Conservation (phyloP, 352 stramenopile genomes). For the Pythium utonaiense region DNA sequence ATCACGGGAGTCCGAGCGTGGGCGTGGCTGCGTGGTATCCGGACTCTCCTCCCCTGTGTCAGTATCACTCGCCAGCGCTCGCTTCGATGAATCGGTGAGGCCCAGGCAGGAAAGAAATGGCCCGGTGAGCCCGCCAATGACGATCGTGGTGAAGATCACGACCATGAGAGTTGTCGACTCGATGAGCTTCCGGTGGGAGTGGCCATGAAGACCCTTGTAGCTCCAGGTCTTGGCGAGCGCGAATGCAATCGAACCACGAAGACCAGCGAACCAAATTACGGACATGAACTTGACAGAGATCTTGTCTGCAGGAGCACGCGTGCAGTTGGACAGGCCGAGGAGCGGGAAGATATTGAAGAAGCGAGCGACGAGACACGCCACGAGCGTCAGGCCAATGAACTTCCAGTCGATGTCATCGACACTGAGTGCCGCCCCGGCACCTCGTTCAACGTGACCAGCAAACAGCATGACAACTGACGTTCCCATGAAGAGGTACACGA, state of each 20-base stretch:
- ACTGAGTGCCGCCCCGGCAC: conserved; percentile 48
- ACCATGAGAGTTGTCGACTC: conserved; percentile 87
- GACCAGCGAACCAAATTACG: conserved; percentile 90
- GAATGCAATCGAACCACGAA: conserved; percentile 93
- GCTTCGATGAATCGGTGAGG: conserved; percentile 28
- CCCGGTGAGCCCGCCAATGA: conserved; percentile 72
- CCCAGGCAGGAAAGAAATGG: conserved; percentile 58
- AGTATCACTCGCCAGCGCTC: conserved; percentile 2
- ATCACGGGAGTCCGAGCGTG: background rate
- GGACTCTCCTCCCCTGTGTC: conserved; percentile 24
- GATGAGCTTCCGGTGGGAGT: conserved; percentile 74
- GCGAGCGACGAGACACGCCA: conserved; percentile 61
- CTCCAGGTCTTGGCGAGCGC: conserved; percentile 86
- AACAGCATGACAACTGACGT: conserved; percentile 85
- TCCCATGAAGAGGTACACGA: conserved; percentile 88
- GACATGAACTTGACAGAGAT: conserved; percentile 76
- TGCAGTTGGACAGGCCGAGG: conserved; percentile 69
- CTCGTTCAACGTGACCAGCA: conserved; percentile 55
- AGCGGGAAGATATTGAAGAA: conserved; percentile 81
- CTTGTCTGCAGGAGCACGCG: conserved; percentile 42
- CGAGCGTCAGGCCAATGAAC: conserved; percentile 77
- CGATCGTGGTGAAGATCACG: conserved; percentile 83
- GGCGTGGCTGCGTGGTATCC: conserved; percentile 17
- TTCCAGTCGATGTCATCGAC: conserved; percentile 79
- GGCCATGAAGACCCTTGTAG: conserved; percentile 62